Conservation (phyloP, 2,329 filamentous ascomycete genomes). For the Colletotrichum sidae region DNA sequence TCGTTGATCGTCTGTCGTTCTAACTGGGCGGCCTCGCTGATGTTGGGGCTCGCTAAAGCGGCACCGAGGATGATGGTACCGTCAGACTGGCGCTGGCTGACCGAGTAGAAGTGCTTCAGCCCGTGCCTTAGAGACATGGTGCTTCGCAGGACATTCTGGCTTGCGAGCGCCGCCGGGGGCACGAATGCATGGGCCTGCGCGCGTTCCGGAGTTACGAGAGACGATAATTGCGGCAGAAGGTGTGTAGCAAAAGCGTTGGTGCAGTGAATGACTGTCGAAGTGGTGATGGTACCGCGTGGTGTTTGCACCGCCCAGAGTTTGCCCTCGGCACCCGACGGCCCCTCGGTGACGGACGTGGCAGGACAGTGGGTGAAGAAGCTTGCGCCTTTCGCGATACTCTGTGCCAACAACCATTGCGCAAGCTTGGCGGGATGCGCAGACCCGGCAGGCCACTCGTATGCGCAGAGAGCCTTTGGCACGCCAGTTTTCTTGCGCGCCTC, state of each 20-base stretch:
- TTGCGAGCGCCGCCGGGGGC: slow-evolving; percentile 51
- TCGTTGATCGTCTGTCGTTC: slow-evolving; percentile 15
- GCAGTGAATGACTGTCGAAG: slow-evolving; percentile 14
- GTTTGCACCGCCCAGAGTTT: slow-evolving; percentile 4
- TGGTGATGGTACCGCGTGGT: slow-evolving; percentile 8
- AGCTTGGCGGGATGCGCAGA: slow-evolving; percentile 62
- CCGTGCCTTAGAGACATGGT: slow-evolving; percentile 60
- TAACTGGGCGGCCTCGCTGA: slow-evolving; percentile 16
- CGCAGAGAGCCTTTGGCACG: slow-evolving; percentile 52
- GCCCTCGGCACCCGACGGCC: not conserved
- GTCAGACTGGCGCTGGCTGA: slow-evolving; percentile 55
- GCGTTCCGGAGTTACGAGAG: slow-evolving; percentile 14
- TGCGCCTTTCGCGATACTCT: slow-evolving; percentile 51
- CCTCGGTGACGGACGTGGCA: not conserved
- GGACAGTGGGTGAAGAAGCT: slow-evolving; percentile 46
- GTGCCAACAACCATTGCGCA: slow-evolving; percentile 57
- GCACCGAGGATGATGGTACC: slow-evolving; percentile 20
- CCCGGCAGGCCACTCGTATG: slow-evolving; percentile 63
- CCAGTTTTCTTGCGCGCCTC: slow-evolving; percentile 54
- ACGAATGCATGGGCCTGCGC: slow-evolving; percentile 40
- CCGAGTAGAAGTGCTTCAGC: slow-evolving; percentile 60
- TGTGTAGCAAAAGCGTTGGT: slow-evolving; percentile 22
- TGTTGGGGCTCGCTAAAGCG: slow-evolving; percentile 11
- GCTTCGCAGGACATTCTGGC: slow-evolving; percentile 45
- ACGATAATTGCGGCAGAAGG: slow-evolving; percentile 16